A percentile compares a stretch with the other conserved stretches of the same genome.
These are phyloP conservation scores for Boletellus deceptivus DNA, from an alignment of 1,284 basidiomycete genomes.

Conservation along the genomic window DNA sequence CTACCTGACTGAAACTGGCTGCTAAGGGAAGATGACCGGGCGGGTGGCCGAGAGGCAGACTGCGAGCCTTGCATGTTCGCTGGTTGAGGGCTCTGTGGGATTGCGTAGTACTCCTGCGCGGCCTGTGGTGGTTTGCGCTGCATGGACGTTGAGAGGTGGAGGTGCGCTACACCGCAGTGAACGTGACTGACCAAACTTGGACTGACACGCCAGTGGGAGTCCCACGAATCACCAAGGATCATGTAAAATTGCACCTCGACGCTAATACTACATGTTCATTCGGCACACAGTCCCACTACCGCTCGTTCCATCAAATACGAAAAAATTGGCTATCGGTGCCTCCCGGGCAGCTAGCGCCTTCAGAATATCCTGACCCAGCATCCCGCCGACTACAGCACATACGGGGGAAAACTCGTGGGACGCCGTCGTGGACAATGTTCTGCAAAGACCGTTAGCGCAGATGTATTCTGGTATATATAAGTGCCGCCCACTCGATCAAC, in stretches of 20 bases:
- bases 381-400: slow-evolving; percentile 90
- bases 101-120: slow-evolving; percentile 44
- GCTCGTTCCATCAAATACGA: slow-evolving; percentile 83
- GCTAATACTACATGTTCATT: slow-evolving; percentile 41
- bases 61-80: slow-evolving; percentile 31
- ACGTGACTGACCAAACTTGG: slow-evolving; percentile 28
- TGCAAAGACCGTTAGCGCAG: slow-evolving; percentile 29
- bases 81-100: slow-evolving; percentile 47
- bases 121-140: slow-evolving; percentile 30
- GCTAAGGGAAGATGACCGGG: slow-evolving; percentile 28
- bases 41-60: slow-evolving; percentile 30
- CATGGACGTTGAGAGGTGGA: slow-evolving; percentile 27
- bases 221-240: slow-evolving; percentile 2
- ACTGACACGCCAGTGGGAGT: slow-evolving; percentile 9
- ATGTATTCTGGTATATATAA: slow-evolving; percentile 3
- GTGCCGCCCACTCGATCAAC: slow-evolving; percentile 51
- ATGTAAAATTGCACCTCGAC: too few species aligned
- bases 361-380: slow-evolving; percentile 92
- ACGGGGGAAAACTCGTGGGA: slow-evolving; percentile 86
- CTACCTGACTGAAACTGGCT: slow-evolving; percentile 40
- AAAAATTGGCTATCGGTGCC: slow-evolving; percentile 89
- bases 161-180: slow-evolving; percentile 9
- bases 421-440: slow-evolving; percentile 66
- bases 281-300: slow-evolving; percentile 69
- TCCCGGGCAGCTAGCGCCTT: slow-evolving; percentile 90